These are phyloP conservation scores for Insectozyma bohioensis DNA, from an alignment of 1,139 yeast species.

Conservation along the genomic window DNA sequence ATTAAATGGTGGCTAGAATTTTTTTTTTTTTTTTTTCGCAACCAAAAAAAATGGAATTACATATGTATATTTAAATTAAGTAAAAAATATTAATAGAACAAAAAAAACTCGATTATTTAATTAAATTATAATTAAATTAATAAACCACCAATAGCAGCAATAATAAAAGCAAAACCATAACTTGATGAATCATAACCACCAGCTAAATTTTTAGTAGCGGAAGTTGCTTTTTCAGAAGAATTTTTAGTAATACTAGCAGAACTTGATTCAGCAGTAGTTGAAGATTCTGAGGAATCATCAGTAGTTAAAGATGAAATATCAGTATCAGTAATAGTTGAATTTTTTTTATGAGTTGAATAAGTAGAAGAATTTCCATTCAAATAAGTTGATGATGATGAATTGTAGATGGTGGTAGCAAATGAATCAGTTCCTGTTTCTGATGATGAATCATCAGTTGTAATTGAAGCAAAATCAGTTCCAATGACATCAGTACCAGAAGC, in stretches of 20 bases:
- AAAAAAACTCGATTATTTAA: too few species aligned
- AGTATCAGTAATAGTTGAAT: neutral
- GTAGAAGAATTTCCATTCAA: neutral
- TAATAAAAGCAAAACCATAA: constrained; percentile 22
- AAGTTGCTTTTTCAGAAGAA: neutral
- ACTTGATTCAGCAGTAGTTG: constrained; percentile 7
- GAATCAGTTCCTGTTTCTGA: constrained; percentile 1
- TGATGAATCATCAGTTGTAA: constrained; percentile 1
- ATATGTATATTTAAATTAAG: too few species aligned
- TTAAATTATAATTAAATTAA: constrained; percentile 22
- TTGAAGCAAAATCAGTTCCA: constrained; percentile 3
- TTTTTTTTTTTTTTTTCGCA: too few species aligned
- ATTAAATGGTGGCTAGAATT: too few species aligned
- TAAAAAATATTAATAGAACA: neutral
- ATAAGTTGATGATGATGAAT: constrained; percentile 2
- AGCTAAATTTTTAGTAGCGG: constrained; percentile 2
- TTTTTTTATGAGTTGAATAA: constrained; percentile 3
- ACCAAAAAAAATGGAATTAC: too few species aligned
- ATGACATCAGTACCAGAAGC: constrained; percentile 1
- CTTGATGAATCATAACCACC: constrained; percentile 14
- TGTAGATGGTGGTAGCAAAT: neutral
- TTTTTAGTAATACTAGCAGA: constrained; percentile 1
- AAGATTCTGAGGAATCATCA: constrained; percentile 8
- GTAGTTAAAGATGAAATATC: constrained; percentile 1
- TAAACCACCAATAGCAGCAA: constrained; percentile 25